Evolutionary conservation across 768 basidiomycete species (phyloP).

Genomic region (Gloeopeniophorella convolvens): DNA sequence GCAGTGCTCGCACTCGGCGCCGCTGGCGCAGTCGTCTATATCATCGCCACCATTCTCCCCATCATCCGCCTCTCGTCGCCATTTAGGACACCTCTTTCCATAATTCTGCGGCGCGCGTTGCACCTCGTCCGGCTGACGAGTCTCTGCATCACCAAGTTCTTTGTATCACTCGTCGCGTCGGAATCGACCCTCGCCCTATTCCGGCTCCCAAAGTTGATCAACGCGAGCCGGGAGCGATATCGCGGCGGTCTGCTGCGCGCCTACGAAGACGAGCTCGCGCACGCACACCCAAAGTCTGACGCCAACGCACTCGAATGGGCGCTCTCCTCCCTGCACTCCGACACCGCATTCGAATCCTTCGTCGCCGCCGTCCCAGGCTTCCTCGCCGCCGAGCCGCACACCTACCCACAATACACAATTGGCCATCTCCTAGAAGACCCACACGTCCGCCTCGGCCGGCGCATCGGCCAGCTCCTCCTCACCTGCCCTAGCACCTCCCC

Average conservation of each 20-base stretch:
- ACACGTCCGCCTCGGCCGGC: conserved; percentile 14
- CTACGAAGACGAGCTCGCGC: conserved; percentile 6
- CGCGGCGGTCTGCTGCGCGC: conserved; percentile 6
- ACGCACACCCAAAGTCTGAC: background rate
- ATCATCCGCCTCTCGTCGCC: conserved; percentile 12
- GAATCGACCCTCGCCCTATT: background rate
- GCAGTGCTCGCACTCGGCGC: background rate
- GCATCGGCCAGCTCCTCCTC: conserved; percentile 12
- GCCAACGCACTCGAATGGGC: conserved; percentile 4
- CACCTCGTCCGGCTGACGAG: background rate
- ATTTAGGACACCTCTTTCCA: conserved; percentile 16
- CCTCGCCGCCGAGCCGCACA: conserved; percentile 6
- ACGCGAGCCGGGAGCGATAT: conserved; percentile 2
- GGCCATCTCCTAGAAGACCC: conserved; percentile 8
- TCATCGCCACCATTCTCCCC: conserved; percentile 9
- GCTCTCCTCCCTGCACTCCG: background rate
- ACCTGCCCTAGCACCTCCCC: conserved; percentile 2
- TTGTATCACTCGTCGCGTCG: background rate
- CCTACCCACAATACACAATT: conserved; percentile 10
- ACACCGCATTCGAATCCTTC: conserved; percentile 12
- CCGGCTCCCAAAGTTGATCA: conserved; percentile 6
- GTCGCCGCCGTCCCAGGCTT: conserved; percentile 12
- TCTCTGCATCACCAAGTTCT: background rate
- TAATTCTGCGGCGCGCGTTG: conserved; percentile 2
- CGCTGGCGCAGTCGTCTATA: background rate